Conservation (phyloP, 2,329 filamentous ascomycete genomes). For the Tolypocladium guangdongense region DNA sequence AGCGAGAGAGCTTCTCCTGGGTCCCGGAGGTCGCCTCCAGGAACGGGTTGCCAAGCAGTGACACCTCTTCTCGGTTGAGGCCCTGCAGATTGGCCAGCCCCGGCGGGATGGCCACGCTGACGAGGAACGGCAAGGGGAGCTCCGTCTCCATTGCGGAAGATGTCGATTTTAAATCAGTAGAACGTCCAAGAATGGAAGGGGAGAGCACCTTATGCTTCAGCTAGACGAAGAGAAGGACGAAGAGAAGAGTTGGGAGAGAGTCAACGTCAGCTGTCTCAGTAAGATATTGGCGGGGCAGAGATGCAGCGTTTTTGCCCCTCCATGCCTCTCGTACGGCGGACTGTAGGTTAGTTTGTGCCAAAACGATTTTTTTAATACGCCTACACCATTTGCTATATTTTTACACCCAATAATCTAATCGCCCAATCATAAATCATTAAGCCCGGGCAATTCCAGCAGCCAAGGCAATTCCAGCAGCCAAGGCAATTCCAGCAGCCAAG, state of each 20-base stretch:
- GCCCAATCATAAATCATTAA: too few relatives aligned
- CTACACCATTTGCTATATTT: too few relatives aligned
- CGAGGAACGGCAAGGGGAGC: constrained; percentile 51
- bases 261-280: constrained; percentile 2
- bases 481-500: too few relatives aligned
- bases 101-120: constrained; percentile 42
- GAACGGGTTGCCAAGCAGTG: constrained; percentile 48
- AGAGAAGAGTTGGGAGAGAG: constrained; percentile 1
- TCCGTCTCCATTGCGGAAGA: constrained; percentile 46
- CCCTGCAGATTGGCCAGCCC: constrained; percentile 38
- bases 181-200: not conserved
- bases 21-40: constrained; percentile 40
- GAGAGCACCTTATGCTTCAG: not conserved
- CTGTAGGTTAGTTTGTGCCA: too few relatives aligned
- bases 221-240: not conserved
- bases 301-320: constrained; percentile 4
- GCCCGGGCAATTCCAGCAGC: too few relatives aligned
- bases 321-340: not conserved
- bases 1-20: constrained; percentile 33
- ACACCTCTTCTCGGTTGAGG: constrained; percentile 45
- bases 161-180: not conserved
- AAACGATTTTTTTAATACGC: too few relatives aligned
- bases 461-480: too few relatives aligned
- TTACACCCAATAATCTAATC: too few relatives aligned
- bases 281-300: constrained; percentile 8